Evolutionary conservation across 1,284 basidiomycete species (phyloP).

Genomic region (Rhodotorula sp.): DNA sequence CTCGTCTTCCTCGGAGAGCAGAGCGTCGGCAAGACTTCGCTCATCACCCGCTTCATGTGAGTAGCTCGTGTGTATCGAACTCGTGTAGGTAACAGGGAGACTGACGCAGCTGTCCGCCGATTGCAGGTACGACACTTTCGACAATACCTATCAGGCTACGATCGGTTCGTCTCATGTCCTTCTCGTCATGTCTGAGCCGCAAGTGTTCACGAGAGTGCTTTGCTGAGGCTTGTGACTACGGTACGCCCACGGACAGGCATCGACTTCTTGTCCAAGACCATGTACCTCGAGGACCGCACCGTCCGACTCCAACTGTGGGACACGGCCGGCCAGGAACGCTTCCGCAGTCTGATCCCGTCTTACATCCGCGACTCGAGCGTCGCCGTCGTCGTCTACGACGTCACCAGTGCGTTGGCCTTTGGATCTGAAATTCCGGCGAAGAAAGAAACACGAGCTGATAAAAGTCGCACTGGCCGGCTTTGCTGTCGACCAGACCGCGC

Average conservation of each 20-base stretch:
- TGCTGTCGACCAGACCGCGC: slow-evolving; percentile 67
- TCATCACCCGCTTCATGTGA: slow-evolving; percentile 82
- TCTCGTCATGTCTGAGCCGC: neutral
- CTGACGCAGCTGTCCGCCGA: too few species aligned
- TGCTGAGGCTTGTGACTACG: neutral
- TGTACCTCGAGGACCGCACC: slow-evolving; percentile 99
- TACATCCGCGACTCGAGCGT: slow-evolving; percentile 99
- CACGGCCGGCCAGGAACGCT: slow-evolving; percentile 97
- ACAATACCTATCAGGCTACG: slow-evolving; percentile 99
- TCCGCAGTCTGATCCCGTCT: slow-evolving; percentile 95
- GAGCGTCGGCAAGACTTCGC: slow-evolving; percentile 89
- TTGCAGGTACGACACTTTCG: slow-evolving; percentile 98
- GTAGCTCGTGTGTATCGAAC: neutral
- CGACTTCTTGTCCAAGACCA: slow-evolving; percentile 99
- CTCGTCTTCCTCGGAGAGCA: slow-evolving; percentile 72
- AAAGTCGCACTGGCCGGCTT: neutral
- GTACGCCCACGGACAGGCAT: slow-evolving; percentile 54
- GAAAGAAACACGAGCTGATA: neutral
- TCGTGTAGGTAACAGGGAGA: too few species aligned
- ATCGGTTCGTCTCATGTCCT: slow-evolving; percentile 62
- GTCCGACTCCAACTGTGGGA: slow-evolving; percentile 98
- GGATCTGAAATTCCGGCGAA: too few species aligned
- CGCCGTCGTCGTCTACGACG: slow-evolving; percentile 97
- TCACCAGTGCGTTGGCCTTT: slow-evolving; percentile 72
- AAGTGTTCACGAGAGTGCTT: neutral